Percentiles rank a stretch among this genome's conserved stretches.
These are phyloP conservation scores for Francoa sonchifolia DNA, from an alignment of 441 rosid species.

Conservation along the genomic window DNA sequence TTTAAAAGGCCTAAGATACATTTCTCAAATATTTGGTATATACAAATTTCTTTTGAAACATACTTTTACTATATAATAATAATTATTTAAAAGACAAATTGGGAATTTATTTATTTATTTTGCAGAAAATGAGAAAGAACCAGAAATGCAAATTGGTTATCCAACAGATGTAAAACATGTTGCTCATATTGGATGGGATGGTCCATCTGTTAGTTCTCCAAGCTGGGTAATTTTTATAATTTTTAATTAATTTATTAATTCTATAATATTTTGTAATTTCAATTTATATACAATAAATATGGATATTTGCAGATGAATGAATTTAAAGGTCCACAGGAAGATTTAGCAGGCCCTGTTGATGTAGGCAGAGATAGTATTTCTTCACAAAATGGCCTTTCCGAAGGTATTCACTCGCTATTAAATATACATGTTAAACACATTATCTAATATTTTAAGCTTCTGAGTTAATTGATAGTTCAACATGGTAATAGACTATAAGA, in stretches of 20 bases:
- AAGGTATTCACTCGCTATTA: too few relatives aligned
- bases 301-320: conserved; percentile 45
- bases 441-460: too few relatives aligned
- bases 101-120: background rate
- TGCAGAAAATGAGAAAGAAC: conserved; percentile 68
- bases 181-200: conserved; percentile 93
- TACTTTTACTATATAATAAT: background rate
- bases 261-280: background rate
- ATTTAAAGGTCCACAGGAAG: conserved; percentile 24
- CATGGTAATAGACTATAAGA: too few relatives aligned
- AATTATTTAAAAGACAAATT: background rate
- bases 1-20: conserved; percentile 63
- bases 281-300: background rate
- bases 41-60: background rate
- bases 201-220: conserved; percentile 50
- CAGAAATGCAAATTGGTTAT: conserved; percentile 62
- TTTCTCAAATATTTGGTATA: conserved; percentile 78
- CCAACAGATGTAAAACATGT: conserved; percentile 97
- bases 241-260: background rate
- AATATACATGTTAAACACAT: too few relatives aligned
- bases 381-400: background rate
- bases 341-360: background rate
- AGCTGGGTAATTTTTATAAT: conserved; percentile 46
- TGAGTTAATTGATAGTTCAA: too few relatives aligned
- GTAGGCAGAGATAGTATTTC: background rate